phyloP scores from a whole-genome alignment of 2,329 filamentous ascomycete genomes.

The Sordariomycetes sp. region DNA sequence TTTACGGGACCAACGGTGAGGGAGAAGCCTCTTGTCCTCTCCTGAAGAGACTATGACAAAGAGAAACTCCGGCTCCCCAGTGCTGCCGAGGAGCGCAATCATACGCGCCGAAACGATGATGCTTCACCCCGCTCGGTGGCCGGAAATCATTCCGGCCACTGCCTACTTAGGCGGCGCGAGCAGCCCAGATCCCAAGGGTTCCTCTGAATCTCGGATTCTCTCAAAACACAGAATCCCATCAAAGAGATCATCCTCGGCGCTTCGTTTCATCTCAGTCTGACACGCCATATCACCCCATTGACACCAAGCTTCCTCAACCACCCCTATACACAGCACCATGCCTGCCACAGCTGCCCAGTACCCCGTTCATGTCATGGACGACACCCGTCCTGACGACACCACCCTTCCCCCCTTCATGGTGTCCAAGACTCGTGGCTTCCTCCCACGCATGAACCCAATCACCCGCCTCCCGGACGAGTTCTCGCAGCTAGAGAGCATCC shows the following conservation, averaged over 20 bases:
- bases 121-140: conserved; percentile 21
- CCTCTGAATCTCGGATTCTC: conserved; percentile 5
- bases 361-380: conserved; percentile 50
- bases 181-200: conserved; percentile 8
- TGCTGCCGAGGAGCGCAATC: not conserved
- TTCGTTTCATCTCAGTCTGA: not conserved
- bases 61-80: not conserved
- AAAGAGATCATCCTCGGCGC: not conserved
- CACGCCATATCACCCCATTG: too few species aligned
- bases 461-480: conserved; percentile 63
- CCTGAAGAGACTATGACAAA: not conserved
- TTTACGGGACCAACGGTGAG: not conserved
- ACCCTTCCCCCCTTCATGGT: conserved; percentile 69
- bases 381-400: conserved; percentile 50
- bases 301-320: not conserved
- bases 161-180: conserved; percentile 30
- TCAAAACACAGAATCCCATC: not conserved
- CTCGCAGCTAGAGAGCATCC: conserved; percentile 57
- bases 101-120: not conserved
- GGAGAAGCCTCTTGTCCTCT: not conserved
- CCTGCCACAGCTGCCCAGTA: conserved; percentile 9
- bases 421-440: conserved; percentile 62
- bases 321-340: conserved; percentile 6
- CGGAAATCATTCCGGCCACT: conserved; percentile 38
- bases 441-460: conserved; percentile 56